Conservation (phyloP, 2,329 filamentous ascomycete species). For the Hypoxylon sp. region DNA sequence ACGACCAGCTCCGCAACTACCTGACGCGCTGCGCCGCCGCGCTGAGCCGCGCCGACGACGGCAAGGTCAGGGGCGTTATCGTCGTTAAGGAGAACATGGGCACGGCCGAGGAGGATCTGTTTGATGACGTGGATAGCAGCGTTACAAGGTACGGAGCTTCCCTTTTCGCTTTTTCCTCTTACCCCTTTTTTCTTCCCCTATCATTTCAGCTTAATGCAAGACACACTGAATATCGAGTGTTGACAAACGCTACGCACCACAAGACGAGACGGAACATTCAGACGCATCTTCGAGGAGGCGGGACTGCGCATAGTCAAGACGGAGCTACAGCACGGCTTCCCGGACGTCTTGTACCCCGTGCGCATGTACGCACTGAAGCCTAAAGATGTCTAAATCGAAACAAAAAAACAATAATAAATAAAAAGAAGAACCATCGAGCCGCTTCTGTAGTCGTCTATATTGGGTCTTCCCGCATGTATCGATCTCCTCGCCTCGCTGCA, state of each 20-base stretch:
- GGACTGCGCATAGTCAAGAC: slow-evolving; percentile 72
- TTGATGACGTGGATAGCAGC: slow-evolving; percentile 77
- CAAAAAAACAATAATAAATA: slow-evolving; percentile 1
- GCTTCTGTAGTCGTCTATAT: background rate
- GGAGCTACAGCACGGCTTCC: slow-evolving; percentile 70
- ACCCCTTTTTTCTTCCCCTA: no score
- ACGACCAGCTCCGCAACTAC: slow-evolving; percentile 74
- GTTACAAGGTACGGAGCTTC: slow-evolving; percentile 70
- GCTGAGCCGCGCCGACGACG: slow-evolving; percentile 45
- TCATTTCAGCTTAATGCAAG: no score
- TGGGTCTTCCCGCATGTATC: background rate
- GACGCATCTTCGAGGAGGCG: slow-evolving; percentile 71
- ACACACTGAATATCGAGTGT: no score
- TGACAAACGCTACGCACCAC: slow-evolving; percentile 7
- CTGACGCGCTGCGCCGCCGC: slow-evolving; percentile 65
- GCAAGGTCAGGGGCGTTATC: slow-evolving; percentile 58
- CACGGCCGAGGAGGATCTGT: slow-evolving; percentile 68
- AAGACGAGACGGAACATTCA: slow-evolving; percentile 78
- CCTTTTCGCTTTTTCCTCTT: slow-evolving; percentile 48
- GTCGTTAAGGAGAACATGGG: slow-evolving; percentile 83
- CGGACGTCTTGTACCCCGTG: slow-evolving; percentile 71
- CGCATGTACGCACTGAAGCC: slow-evolving; percentile 79
- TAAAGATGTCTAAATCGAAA: slow-evolving; percentile 23
- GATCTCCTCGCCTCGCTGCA: background rate
- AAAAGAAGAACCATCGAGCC: background rate